These are phyloP conservation scores for Perilla frutescens DNA, from an alignment of 257 asterid species.

Conservation along the genomic window DNA sequence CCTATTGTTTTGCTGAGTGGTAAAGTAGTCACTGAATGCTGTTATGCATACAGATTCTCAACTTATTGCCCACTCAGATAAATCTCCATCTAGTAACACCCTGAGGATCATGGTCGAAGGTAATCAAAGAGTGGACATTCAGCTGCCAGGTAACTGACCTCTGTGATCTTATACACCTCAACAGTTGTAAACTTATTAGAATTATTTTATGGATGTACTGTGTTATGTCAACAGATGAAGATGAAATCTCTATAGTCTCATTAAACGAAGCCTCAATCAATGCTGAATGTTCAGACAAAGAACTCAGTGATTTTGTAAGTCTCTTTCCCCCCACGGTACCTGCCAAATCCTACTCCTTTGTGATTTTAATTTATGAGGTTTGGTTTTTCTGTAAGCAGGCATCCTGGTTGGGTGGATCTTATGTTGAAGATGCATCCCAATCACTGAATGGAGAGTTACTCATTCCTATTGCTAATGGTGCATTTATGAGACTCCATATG, in stretches of 20 bases:
- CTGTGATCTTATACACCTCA: conserved; percentile 26
- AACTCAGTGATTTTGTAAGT: conserved; percentile 78
- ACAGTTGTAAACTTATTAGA: conserved; percentile 22
- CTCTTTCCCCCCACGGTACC: conserved; percentile 24
- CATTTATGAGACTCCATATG: conserved; percentile 69
- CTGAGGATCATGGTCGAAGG: conserved; percentile 61
- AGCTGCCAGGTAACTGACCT: conserved; percentile 67
- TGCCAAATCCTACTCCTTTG: background rate
- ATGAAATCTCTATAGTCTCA: conserved; percentile 67
- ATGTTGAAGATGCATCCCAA: conserved; percentile 53
- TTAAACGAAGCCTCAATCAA: conserved; percentile 58
- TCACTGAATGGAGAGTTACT: conserved; percentile 70
- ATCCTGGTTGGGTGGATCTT: conserved; percentile 90
- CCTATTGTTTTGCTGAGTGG: conserved; percentile 20
- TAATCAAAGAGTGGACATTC: conserved; percentile 59
- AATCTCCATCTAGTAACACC: conserved; percentile 49
- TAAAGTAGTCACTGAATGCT: conserved; percentile 31
- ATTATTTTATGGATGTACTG: conserved; percentile 24
- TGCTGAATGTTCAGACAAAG: conserved; percentile 70
- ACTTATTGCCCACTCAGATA: conserved; percentile 38
- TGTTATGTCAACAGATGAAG: conserved; percentile 56
- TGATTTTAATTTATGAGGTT: conserved; percentile 32
- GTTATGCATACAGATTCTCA: conserved; percentile 50
- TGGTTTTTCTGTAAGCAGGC: conserved; percentile 55
- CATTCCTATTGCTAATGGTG: conserved; percentile 64